These are phyloP conservation scores for Termitomyces sp. DNA, from an alignment of 768 basidiomycete genomes.

Conservation along the genomic window DNA sequence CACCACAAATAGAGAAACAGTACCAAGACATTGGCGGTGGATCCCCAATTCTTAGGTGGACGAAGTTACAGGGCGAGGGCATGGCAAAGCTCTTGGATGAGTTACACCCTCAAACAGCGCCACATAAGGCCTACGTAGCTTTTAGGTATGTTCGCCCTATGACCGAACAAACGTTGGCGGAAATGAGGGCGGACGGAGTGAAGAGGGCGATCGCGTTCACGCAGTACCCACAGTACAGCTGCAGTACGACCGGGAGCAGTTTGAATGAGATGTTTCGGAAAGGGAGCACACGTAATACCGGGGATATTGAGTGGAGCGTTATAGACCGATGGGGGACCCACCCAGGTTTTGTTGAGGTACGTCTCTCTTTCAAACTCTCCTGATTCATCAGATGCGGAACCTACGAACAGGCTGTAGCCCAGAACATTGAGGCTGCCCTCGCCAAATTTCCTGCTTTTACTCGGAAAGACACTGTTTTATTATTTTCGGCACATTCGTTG, in stretches of 20 bases:
- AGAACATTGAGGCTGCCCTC: constrained; percentile 80
- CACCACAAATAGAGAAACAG: constrained; percentile 91
- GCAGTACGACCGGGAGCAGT: constrained; percentile 96
- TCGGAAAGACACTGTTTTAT: constrained; percentile 71
- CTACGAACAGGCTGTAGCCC: constrained; percentile 72
- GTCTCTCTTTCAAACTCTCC: constrained; percentile 15
- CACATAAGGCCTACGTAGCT: constrained; percentile 93
- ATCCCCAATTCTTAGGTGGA: constrained; percentile 91
- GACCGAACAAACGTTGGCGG: constrained; percentile 73
- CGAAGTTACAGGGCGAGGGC: constrained; percentile 79
- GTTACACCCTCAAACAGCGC: constrained; percentile 87
- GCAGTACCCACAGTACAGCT: constrained; percentile 98
- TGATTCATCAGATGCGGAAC: constrained; percentile 1
- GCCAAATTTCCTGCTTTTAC: constrained; percentile 67
- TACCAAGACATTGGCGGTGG: constrained; percentile 95
- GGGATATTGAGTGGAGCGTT: constrained; percentile 88
- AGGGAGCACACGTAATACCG: constrained; percentile 56
- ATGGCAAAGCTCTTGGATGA: constrained; percentile 93
- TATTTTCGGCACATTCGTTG: constrained; percentile 97
- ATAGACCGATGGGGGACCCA: constrained; percentile 98
- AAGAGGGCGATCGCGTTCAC: constrained; percentile 92
- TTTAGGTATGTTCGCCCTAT: constrained; percentile 92
- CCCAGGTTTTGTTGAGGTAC: constrained; percentile 88
- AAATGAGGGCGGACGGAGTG: constrained; percentile 89
- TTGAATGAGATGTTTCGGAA: constrained; percentile 84